Evolutionary conservation across 306 rosid genomes (phyloP).

Genomic region (Glycine tomentella): DNA sequence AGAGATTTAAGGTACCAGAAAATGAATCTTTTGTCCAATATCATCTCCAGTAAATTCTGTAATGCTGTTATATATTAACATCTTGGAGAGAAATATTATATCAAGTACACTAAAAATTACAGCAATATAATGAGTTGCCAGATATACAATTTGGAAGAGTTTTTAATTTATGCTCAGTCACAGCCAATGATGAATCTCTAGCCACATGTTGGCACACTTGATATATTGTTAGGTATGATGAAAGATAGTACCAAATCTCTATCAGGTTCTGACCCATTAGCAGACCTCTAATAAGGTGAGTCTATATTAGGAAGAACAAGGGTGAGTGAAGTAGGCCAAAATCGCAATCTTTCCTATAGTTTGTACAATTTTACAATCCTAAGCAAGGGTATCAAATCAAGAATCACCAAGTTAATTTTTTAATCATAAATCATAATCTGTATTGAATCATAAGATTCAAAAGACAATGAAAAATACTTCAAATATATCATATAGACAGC

Average conservation of each 20-base stretch:
- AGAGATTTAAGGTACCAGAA: slow-evolving; percentile 14
- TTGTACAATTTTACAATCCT: neutral
- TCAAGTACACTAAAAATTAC: slow-evolving; percentile 24
- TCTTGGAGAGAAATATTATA: slow-evolving; percentile 27
- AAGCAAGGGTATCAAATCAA: neutral
- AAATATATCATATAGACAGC: neutral
- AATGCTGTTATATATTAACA: slow-evolving; percentile 6
- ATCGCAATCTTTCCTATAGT: too few relatives aligned
- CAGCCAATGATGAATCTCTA: slow-evolving; percentile 13
- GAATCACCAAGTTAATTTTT: neutral
- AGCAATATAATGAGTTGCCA: slow-evolving; percentile 11
- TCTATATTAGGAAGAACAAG: too few relatives aligned
- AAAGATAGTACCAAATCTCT: neutral
- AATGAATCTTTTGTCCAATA: slow-evolving; percentile 29
- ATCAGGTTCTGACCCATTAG: neutral
- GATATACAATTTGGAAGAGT: slow-evolving; percentile 13
- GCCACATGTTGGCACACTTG: neutral
- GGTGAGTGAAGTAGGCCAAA: neutral
- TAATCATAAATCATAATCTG: neutral
- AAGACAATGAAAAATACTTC: neutral
- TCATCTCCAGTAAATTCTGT: slow-evolving; percentile 16
- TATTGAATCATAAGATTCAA: neutral
- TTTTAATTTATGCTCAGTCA: neutral
- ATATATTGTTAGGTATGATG: slow-evolving; percentile 17
- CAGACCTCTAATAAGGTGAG: neutral